A percentile compares a stretch with the other conserved stretches of the same genome.
These are phyloP conservation scores for Lasiodiplodia theobromae DNA, from an alignment of 2,329 filamentous ascomycete species.

Conservation along the genomic window DNA sequence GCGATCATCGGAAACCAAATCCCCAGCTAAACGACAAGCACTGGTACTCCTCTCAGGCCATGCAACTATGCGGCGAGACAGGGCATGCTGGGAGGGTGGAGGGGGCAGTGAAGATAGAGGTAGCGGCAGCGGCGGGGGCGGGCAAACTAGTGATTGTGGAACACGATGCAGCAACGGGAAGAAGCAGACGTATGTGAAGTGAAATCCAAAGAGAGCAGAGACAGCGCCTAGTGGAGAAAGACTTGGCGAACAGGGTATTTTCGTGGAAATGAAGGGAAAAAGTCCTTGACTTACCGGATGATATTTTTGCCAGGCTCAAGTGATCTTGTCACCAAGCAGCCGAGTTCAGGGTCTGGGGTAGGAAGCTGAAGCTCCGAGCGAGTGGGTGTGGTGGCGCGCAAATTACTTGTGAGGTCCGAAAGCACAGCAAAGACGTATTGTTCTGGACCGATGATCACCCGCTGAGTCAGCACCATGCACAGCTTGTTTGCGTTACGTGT, in stretches of 20 bases:
- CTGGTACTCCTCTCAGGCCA: neutral
- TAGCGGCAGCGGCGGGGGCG: neutral
- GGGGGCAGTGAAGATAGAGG: neutral
- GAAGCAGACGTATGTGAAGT: neutral
- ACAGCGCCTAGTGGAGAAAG: neutral
- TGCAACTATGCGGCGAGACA: conserved; percentile 2
- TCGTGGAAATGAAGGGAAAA: neutral
- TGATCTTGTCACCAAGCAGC: neutral
- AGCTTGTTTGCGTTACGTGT: neutral
- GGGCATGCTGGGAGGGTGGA: neutral
- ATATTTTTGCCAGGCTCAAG: neutral
- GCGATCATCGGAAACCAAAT: neutral
- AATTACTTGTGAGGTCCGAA: conserved; percentile 9
- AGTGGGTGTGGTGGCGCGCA: neutral
- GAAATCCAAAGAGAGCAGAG: neutral
- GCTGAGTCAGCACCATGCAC: neutral
- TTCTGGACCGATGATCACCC: neutral
- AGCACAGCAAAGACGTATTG: conserved; percentile 2
- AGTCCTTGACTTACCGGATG: neutral
- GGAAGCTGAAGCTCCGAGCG: conserved; percentile 6
- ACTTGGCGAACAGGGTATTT: neutral
- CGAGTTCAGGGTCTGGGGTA: conserved; percentile 4
- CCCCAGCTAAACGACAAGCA: neutral
- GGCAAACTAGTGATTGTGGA: neutral
- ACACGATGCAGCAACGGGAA: neutral